Evolutionary conservation across 2,329 filamentous ascomycete genomes (phyloP), one percentile per base, ranked within the genome.

Genomic region (Botrytis medusae): DNA sequence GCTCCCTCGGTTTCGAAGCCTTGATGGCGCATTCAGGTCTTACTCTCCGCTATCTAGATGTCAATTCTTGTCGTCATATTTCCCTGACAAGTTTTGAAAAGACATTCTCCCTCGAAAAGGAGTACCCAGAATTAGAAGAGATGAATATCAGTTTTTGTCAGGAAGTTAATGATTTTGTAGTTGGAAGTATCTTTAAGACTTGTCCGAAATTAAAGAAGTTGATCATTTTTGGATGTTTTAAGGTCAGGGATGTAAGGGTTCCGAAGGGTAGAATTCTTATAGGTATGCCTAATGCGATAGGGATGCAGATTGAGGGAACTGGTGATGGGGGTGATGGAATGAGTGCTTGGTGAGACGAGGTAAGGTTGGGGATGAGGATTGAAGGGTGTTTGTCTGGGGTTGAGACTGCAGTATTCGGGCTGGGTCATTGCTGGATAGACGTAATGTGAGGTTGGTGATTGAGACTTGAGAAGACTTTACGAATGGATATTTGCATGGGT

Each of bases 21-120:
- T 83, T 98, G 61, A 97, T 98, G 93, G 83, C 85, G 0, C 95
- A 98, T 80, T 97, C 94, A 0, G 93, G 93, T 6, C 80, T 83
- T 1, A 85, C 83, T 18, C 82, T 98, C 2, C 86, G 86, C 74
- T 84, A 87, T 59, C 84, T 98, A 48, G 93, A 97, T 79, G 85
- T 98, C n/a, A 89, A 93, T 22, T 93, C 92, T 0, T 97, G 94
- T 80, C 91, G 95, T 4, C 92, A 97, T 81, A 95, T 98, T 75
- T 87, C 89, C 1, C 85, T 87, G 48, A 83, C 87, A 25, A 90
- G 93, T 0, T 94, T 97, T 74, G 89, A 93, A 75, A 87, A 91
- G 16, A 91, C 92, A 0, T 98, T 98, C 79, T 83, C 84, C 9
- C 82, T 83, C 14, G 86, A 85, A 37, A 88, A 86, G 62, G 79